Evolutionary conservation across 257 asterid species (phyloP).

Genomic region (Haberlea rhodopensis): DNA sequence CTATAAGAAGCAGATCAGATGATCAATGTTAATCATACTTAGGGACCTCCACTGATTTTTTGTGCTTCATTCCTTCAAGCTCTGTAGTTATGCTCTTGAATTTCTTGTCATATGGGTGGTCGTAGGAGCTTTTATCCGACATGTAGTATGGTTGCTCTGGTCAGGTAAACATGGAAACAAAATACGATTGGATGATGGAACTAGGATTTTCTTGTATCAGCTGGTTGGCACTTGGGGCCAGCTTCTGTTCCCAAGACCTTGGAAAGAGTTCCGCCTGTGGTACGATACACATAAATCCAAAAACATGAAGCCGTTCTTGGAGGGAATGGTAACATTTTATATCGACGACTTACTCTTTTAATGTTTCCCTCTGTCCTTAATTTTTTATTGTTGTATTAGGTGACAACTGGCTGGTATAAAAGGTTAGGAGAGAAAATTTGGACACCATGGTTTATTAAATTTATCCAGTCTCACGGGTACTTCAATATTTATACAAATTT

Average conservation of each 20-base stretch:
- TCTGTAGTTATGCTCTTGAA: conserved; percentile 1
- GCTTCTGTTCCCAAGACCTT: conserved; percentile 90
- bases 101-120: conserved; percentile 3
- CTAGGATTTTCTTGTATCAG: conserved; percentile 75
- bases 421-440: conserved; percentile 91
- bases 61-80: neutral
- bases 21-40: neutral
- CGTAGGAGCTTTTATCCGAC: conserved; percentile 1
- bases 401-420: conserved; percentile 95
- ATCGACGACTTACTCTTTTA: conserved; percentile 3
- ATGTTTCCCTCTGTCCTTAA: neutral
- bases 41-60: neutral
- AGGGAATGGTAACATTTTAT: conserved; percentile 73
- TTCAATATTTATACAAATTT: conserved; percentile 81
- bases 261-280: conserved; percentile 98
- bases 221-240: conserved; percentile 99
- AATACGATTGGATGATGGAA: conserved; percentile 59
- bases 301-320: conserved; percentile 75
- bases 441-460: conserved; percentile 99
- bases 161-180: conserved; percentile 93
- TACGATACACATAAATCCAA: conserved; percentile 72
- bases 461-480: conserved; percentile 77
- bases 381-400: conserved; percentile 36
- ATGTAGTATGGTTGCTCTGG: conserved; percentile 17
- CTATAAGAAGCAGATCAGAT: neutral